Evolutionary conservation across 257 asterid genomes (phyloP), one percentile per base, ranked within the genome.

Genomic region (Capsicum pubescens): DNA sequence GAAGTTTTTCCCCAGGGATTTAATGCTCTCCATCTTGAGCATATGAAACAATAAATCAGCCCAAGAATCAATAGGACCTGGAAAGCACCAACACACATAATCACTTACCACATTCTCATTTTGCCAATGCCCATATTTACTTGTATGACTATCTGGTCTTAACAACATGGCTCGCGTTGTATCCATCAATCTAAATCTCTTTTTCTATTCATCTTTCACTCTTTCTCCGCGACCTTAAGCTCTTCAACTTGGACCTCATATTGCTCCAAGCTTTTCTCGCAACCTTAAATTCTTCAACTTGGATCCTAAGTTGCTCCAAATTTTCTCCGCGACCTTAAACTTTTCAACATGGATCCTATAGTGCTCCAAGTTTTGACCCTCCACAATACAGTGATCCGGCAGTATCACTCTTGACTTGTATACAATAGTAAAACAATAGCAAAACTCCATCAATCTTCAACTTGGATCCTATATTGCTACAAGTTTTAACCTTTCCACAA

Each of bases 111-210:
- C 86, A 57, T 90, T 88, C 0, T 78, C 89, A 17, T 71, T 42
- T 3, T 83, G 87, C 82, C 68, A 78, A 48, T 85, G 89, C 13
- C 91, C 91, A 60, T 84, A 90, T 83, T 61, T 85, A 57, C 87
- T 84, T 4, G 92, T 91, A 44, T 90, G 92, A 15, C 92, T 91
- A 55, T 90, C 92, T 48, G 92, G 91, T 72, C 92, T 86, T 78
- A 90, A 48, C 72, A 88, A 46, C 91, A 88, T 88, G 7, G 89
- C 88, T 80, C 48, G 84, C 1, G 90, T 90, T 17, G 83, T 84
- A 39, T 90, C 92, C 54, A 90, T 72, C 56, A 88, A 70, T 57
- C 92, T 83, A 26, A 80, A 86, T n/a, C 84, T 81, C 84, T 46
- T 13, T 42, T 87, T 88, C 15, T 69, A 1, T 26, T 60, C 17